Evolutionary conservation across 768 basidiomycete species (phyloP).

Genomic region (Lentinus tigrinus): DNA sequence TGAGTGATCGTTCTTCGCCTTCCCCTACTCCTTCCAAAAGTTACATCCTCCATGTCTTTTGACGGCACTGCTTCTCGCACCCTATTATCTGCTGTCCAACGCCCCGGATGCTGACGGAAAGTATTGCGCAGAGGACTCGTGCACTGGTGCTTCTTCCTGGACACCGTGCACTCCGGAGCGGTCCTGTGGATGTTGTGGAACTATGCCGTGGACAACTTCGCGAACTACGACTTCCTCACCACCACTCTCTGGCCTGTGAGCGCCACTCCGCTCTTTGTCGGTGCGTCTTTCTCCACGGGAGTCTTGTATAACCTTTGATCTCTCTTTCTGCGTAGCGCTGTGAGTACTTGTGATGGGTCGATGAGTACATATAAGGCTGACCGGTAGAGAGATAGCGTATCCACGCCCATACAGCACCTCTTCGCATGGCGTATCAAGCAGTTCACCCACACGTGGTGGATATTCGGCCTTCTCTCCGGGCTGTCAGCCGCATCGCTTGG

Average conservation of each 20-base stretch:
- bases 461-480: not conserved
- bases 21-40: too few species aligned
- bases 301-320: too few species aligned
- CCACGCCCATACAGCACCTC: constrained; percentile 4
- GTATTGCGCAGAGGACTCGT: not conserved
- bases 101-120: not conserved
- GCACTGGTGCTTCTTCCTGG: constrained; percentile 1
- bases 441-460: not conserved
- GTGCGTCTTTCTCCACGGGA: not conserved
- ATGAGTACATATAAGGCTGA: not conserved
- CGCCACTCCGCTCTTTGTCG: not conserved
- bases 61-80: too few species aligned
- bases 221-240: not conserved
- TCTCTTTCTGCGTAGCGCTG: not conserved
- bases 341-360: not conserved
- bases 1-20: not conserved
- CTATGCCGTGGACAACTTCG: not conserved
- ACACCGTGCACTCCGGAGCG: not conserved
- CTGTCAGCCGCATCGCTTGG: not conserved
- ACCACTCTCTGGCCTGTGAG: not conserved
- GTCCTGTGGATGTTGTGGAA: not conserved
- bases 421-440: constrained; percentile 8
- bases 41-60: too few species aligned
- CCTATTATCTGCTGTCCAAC: too few species aligned
- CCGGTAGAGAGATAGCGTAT: not conserved